Conservation (phyloP, 2,329 filamentous ascomycete species). For the Chaetomium strumarium region DNA sequence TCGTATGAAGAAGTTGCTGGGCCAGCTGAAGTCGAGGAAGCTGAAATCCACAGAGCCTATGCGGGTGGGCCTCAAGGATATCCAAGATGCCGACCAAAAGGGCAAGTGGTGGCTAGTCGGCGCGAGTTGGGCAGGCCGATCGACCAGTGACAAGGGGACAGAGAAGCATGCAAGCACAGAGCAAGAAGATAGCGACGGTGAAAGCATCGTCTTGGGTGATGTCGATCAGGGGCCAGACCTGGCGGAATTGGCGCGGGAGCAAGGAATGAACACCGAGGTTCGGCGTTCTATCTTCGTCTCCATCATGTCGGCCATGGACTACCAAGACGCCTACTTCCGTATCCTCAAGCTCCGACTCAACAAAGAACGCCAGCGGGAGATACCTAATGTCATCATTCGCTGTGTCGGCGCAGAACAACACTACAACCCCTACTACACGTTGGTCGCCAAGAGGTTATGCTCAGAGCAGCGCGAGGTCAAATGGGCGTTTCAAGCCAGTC, state of each 20-base stretch:
- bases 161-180: slow-evolving; percentile 8
- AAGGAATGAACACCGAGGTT: slow-evolving; percentile 81
- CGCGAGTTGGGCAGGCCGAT: slow-evolving; percentile 69
- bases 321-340: slow-evolving; percentile 74
- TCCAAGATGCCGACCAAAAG: slow-evolving; percentile 74
- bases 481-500: slow-evolving; percentile 78
- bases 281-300: slow-evolving; percentile 89
- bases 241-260: slow-evolving; percentile 65
- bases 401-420: slow-evolving; percentile 75
- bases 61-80: slow-evolving; percentile 73
- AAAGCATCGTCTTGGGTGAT: slow-evolving; percentile 27
- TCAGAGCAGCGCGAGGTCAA: slow-evolving; percentile 61
- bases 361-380: slow-evolving; percentile 77
- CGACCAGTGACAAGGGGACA: slow-evolving; percentile 16
- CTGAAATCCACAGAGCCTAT: slow-evolving; percentile 75
- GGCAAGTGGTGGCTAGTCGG: slow-evolving; percentile 99
- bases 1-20: slow-evolving; percentile 82
- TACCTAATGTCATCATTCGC: slow-evolving; percentile 80
- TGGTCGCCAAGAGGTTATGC: slow-evolving; percentile 76
- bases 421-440: slow-evolving; percentile 91
- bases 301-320: slow-evolving; percentile 79
- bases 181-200: slow-evolving; percentile 30
- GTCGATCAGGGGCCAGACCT: slow-evolving; percentile 60
- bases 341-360: slow-evolving; percentile 79
- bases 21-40: slow-evolving; percentile 61